Conservation (phyloP, 2,329 filamentous ascomycete species). For the Dothistroma septosporum region DNA sequence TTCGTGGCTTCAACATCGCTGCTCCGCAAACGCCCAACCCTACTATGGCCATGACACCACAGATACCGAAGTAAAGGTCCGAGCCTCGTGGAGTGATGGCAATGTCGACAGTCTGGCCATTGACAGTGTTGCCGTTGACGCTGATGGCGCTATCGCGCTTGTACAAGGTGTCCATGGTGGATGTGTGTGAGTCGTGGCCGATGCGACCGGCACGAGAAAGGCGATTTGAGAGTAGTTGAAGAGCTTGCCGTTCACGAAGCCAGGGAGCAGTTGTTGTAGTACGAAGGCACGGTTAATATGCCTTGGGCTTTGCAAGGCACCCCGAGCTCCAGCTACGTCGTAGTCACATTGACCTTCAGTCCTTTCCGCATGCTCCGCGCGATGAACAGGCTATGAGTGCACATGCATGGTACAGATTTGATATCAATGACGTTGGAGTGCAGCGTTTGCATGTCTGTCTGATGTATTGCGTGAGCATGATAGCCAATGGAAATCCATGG, state of each 20-base stretch:
- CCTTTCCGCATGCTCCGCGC: not conserved
- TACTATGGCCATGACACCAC: conserved; percentile 56
- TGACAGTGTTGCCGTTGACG: conserved; percentile 40
- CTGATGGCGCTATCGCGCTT: conserved; percentile 14
- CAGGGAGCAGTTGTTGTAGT: not conserved
- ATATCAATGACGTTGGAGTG: not conserved
- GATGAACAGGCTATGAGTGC: not conserved
- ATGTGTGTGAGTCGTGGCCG: not conserved
- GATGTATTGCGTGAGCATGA: not conserved
- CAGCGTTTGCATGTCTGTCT: not conserved
- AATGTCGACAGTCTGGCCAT: conserved; percentile 51
- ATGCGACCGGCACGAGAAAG: not conserved
- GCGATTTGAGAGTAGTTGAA: not conserved
- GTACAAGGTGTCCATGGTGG: conserved; percentile 10
- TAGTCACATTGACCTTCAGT: not conserved
- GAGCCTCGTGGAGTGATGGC: conserved; percentile 58
- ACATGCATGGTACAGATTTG: not conserved
- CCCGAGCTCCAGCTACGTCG: not conserved
- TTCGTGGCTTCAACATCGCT: conserved; percentile 36
- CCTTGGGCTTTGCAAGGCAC: not conserved
- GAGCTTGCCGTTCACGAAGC: not conserved
- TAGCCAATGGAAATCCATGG: not conserved
- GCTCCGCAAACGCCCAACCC: conserved; percentile 46
- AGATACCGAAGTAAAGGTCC: conserved; percentile 60
- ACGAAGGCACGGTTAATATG: not conserved